Evolutionary conservation across 2,329 filamentous ascomycete genomes (phyloP).

Genomic region (Pseudogymnoascus sp.): DNA sequence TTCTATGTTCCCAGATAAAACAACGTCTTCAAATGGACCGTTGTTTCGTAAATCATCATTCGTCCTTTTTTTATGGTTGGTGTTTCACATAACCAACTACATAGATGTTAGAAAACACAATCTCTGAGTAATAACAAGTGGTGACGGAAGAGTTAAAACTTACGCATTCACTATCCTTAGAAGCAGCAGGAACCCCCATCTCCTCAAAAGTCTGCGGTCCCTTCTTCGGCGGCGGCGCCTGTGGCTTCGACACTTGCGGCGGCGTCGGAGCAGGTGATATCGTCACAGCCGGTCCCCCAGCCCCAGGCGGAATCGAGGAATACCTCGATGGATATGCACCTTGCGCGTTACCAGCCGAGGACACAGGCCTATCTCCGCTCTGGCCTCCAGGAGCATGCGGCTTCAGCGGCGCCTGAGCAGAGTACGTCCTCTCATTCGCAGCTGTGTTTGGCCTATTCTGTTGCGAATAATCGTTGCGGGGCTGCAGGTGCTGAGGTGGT

Average conservation of each 20-base stretch:
- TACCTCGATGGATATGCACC: not conserved
- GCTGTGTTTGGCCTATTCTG: not conserved
- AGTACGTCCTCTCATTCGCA: not conserved
- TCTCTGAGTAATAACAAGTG: too few relatives aligned
- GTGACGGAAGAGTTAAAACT: conserved; percentile 13
- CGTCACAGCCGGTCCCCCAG: conserved; percentile 1
- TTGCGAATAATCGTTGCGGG: not conserved
- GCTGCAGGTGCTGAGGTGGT: not conserved
- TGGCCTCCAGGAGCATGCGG: not conserved
- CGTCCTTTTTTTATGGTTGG: conserved; percentile 3
- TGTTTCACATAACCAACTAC: conserved; percentile 24
- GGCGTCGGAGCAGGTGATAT: not conserved
- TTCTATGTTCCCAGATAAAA: not conserved
- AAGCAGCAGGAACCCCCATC: conserved; percentile 85
- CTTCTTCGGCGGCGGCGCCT: conserved; percentile 38
- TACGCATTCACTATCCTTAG: conserved; percentile 86
- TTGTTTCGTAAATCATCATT: conserved; percentile 1
- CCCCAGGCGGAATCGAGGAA: not conserved
- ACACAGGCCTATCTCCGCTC: not conserved
- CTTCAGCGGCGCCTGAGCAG: not conserved
- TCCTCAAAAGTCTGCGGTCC: conserved; percentile 95
- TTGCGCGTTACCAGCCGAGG: not conserved
- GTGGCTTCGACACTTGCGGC: conserved; percentile 11
- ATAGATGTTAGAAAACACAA: conserved; percentile 10
- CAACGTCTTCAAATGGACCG: not conserved